phyloP scores from a whole-genome alignment of 805 yeast species.

The Yarrowia sp. region DNA sequence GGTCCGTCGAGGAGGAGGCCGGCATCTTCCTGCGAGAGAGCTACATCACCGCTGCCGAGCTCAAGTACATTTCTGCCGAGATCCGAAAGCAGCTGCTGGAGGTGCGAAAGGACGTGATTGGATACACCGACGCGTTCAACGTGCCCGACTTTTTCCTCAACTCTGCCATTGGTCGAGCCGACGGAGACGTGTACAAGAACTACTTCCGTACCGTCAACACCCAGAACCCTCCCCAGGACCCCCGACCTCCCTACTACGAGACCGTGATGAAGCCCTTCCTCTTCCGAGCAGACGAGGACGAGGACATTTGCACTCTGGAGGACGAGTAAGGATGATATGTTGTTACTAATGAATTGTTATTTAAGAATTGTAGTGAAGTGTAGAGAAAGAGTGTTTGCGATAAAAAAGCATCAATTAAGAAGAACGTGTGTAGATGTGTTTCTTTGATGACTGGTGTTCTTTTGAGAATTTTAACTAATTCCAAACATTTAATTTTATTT shows the following conservation, averaged over 20 bases:
- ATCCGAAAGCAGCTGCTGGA: slow-evolving; percentile 57
- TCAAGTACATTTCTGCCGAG: slow-evolving; percentile 54
- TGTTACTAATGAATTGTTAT: slow-evolving; percentile 6
- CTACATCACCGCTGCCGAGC: slow-evolving; percentile 59
- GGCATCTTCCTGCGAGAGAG: slow-evolving; percentile 73
- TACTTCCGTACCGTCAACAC: slow-evolving; percentile 69
- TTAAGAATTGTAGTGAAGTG: neutral
- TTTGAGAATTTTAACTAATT: no score
- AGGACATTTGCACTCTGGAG: slow-evolving; percentile 38
- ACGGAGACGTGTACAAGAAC: slow-evolving; percentile 84
- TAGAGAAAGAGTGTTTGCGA: no score
- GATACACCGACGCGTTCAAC: slow-evolving; percentile 83
- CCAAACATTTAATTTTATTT: no score
- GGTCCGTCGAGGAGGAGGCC: slow-evolving; percentile 73
- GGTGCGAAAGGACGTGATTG: slow-evolving; percentile 72
- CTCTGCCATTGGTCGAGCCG: slow-evolving; percentile 79
- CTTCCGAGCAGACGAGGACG: slow-evolving; percentile 45
- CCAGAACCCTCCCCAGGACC: slow-evolving; percentile 52
- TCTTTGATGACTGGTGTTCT: no score
- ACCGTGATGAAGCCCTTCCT: slow-evolving; percentile 50
- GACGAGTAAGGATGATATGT: slow-evolving; percentile 4
- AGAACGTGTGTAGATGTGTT: no score
- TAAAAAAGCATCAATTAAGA: no score
- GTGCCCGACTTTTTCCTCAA: slow-evolving; percentile 81
- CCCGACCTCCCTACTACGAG: slow-evolving; percentile 66